These are phyloP conservation scores for Rhynchosporium graminicola DNA, from an alignment of 2,329 filamentous ascomycete genomes.

Conservation along the genomic window DNA sequence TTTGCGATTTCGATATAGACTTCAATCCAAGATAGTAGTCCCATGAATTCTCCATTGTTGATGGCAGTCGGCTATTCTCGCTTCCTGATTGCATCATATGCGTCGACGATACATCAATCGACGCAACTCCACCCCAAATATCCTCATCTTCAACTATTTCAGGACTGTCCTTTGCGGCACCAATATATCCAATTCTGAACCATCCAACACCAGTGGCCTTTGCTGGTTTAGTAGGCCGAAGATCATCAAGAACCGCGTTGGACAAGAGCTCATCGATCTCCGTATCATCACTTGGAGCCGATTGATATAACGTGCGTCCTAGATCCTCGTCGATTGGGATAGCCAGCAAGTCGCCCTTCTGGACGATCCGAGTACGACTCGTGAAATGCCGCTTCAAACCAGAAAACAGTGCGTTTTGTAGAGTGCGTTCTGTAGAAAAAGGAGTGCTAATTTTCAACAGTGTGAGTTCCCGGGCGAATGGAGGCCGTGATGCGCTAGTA, in stretches of 20 bases:
- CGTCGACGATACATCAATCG: conserved; percentile 82
- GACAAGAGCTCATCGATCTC: conserved; percentile 68
- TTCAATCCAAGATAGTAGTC: conserved; percentile 84
- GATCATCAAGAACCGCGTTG: conserved; percentile 54
- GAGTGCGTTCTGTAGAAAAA: conserved; percentile 77
- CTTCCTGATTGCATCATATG: conserved; percentile 91
- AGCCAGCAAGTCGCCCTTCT: conserved; percentile 83
- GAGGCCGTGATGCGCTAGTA: conserved; percentile 56
- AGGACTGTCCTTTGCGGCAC: conserved; percentile 52
- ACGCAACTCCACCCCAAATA: conserved; percentile 82
- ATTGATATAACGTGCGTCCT: conserved; percentile 78
- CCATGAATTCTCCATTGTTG: conserved; percentile 77
- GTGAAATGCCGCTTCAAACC: conserved; percentile 90
- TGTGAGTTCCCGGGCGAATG: conserved; percentile 73
- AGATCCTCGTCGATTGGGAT: conserved; percentile 86
- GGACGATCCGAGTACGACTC: conserved; percentile 76
- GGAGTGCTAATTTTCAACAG: conserved; percentile 88
- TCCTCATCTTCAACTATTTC: conserved; percentile 64
- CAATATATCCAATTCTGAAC: conserved; percentile 85
- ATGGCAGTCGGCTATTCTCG: conserved; percentile 77
- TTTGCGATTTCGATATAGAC: conserved; percentile 56
- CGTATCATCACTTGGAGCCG: conserved; percentile 55
- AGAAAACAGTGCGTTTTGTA: conserved; percentile 83
- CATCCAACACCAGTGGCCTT: conserved; percentile 67
- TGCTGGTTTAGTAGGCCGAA: conserved; percentile 41